A percentile compares a stretch with the other conserved stretches of the same genome.
Conservation (phyloP, 2,329 filamentous ascomycete species). For the Venturia pyrina region DNA sequence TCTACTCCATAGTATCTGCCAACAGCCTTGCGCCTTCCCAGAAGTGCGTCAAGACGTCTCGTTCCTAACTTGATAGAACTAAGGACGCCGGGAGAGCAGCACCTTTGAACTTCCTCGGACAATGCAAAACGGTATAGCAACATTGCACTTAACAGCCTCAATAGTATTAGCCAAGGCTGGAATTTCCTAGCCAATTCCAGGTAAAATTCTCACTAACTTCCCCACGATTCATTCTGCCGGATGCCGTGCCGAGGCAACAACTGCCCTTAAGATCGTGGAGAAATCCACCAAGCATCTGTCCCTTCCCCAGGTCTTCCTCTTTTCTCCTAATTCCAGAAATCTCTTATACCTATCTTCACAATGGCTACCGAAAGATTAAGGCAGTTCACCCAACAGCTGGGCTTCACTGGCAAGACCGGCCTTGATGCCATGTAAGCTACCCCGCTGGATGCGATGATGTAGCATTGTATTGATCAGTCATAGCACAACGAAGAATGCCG, state of each 20-base stretch:
- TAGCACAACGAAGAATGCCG: conserved; percentile 65
- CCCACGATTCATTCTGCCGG: neutral
- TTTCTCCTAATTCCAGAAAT: no score
- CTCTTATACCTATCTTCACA: neutral
- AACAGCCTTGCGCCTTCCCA: neutral
- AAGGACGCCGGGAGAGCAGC: neutral
- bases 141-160: neutral
- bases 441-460: neutral
- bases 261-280: neutral
- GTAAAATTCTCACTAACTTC: neutral
- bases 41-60: neutral
- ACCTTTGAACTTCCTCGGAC: neutral
- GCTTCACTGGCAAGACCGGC: conserved; percentile 4
- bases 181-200: neutral
- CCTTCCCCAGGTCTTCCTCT: neutral
- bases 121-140: neutral
- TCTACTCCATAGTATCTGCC: neutral
- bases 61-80: neutral
- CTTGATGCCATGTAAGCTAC: conserved; percentile 12
- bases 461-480: neutral
- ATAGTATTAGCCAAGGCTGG: neutral
- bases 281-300: neutral
- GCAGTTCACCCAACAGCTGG: conserved; percentile 10
- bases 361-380: conserved; percentile 12
- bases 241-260: neutral